Percentiles rank a stretch among this genome's conserved stretches.
These are phyloP conservation scores for Salix exigua DNA, from an alignment of 345 rosid species.

Conservation along the genomic window DNA sequence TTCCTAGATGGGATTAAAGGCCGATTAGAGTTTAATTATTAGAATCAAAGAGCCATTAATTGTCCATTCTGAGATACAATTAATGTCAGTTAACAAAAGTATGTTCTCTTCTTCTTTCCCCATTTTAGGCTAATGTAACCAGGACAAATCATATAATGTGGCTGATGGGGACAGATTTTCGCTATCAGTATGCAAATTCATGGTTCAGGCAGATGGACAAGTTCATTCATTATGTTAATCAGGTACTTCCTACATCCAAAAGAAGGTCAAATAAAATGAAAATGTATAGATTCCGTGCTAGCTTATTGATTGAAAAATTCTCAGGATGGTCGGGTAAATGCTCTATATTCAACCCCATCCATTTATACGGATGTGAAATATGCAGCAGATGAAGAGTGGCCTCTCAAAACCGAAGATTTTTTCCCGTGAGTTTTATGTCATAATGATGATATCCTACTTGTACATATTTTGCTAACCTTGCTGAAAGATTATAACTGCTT, in stretches of 20 bases:
- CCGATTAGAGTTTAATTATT: background rate
- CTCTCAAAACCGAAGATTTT: conserved; percentile 81
- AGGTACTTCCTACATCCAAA: conserved; percentile 38
- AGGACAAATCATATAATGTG: conserved; percentile 92
- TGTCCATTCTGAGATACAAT: background rate
- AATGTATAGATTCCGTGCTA: no score
- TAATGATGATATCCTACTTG: background rate
- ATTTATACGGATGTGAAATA: conserved; percentile 82
- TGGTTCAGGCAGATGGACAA: conserved; percentile 98
- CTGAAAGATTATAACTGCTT: conserved; percentile 8
- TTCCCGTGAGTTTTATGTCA: conserved; percentile 68
- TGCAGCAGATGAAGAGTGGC: conserved; percentile 77
- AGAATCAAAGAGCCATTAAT: background rate
- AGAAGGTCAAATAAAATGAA: background rate
- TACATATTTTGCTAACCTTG: background rate
- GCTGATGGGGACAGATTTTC: conserved; percentile 93
- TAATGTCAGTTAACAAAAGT: background rate
- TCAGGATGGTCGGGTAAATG: conserved; percentile 94
- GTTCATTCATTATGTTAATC: conserved; percentile 87
- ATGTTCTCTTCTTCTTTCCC: conserved; percentile 4
- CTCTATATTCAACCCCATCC: conserved; percentile 84
- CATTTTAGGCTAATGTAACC: conserved; percentile 74
- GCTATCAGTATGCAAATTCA: conserved; percentile 88
- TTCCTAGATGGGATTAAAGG: background rate
- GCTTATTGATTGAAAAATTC: conserved; percentile 7